Conservation (phyloP, 257 asterid species). For the Eustoma russellianum region DNA sequence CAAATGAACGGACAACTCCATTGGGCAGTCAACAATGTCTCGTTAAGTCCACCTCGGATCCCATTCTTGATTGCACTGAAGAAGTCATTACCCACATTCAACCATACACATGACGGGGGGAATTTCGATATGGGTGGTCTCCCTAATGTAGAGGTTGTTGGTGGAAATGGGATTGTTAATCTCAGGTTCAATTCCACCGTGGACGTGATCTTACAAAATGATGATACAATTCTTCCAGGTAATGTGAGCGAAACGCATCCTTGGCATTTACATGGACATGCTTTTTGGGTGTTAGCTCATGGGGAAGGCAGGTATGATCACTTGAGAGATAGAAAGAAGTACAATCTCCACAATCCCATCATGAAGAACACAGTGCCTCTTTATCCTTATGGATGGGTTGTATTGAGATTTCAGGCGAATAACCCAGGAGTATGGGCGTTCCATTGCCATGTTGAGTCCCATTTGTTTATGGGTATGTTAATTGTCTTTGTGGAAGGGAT, state of each 20-base stretch:
- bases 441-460: conserved; percentile 95
- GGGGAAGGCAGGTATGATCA: conserved; percentile 58
- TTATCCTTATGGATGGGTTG: conserved; percentile 92
- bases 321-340: conserved; percentile 34
- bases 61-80: conserved; percentile 62
- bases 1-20: conserved; percentile 28
- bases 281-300: too few relatives aligned
- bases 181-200: conserved; percentile 60
- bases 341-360: conserved; percentile 62
- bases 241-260: conserved; percentile 91
- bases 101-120: conserved; percentile 33
- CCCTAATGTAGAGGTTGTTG: conserved; percentile 45
- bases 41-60: conserved; percentile 57
- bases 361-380: conserved; percentile 83
- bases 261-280: conserved; percentile 97
- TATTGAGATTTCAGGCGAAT: conserved; percentile 68
- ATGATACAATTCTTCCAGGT: conserved; percentile 35
- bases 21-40: conserved; percentile 81
- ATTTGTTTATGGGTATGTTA: conserved; percentile 93
- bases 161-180: conserved; percentile 41
- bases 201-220: conserved; percentile 69
- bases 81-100: conserved; percentile 25
- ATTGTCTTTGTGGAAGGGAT: conserved; percentile 78
- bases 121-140: conserved; percentile 33
- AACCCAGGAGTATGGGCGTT: conserved; percentile 95